A percentile compares a stretch with the other conserved stretches of the same genome.
These are phyloP conservation scores for Thalassiosira allenii DNA, from an alignment of 352 stramenopile genomes.

Conservation along the genomic window DNA sequence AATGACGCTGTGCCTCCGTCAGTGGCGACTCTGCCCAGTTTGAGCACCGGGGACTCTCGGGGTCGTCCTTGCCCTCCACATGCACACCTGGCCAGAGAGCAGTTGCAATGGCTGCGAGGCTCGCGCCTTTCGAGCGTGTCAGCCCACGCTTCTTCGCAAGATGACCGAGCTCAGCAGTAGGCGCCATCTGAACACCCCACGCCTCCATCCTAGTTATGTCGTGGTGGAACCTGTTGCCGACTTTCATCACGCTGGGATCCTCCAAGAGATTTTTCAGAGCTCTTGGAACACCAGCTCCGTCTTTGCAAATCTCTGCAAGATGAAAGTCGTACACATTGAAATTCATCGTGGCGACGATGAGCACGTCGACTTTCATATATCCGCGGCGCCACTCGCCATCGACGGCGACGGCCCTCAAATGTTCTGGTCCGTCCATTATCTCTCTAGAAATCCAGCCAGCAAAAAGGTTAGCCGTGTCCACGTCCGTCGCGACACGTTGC, in stretches of 20 bases:
- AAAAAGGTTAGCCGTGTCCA: too few relatives aligned
- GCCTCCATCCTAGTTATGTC: not conserved
- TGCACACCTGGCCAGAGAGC: conserved; percentile 8
- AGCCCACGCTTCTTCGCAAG: conserved; percentile 6
- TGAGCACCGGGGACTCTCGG: not conserved
- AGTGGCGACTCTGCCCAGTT: not conserved
- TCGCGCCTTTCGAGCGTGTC: not conserved
- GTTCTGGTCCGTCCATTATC: too few relatives aligned
- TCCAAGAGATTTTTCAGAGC: conserved; percentile 18
- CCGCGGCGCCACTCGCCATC: too few relatives aligned
- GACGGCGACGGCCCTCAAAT: not conserved
- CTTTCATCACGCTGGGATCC: not conserved
- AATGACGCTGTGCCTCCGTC: not conserved
- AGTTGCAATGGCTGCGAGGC: not conserved
- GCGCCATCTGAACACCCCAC: conserved; percentile 14
- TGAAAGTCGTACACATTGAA: not conserved
- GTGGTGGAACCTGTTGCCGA: conserved; percentile 8
- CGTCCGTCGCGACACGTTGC: too few relatives aligned
- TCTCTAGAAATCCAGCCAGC: too few relatives aligned
- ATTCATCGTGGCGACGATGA: not conserved
- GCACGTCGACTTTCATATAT: not conserved
- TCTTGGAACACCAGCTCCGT: not conserved
- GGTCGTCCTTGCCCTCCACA: conserved; percentile 20
- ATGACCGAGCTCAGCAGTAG: conserved; percentile 22
- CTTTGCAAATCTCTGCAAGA: not conserved